These are phyloP conservation scores for Camellia japonica DNA, from an alignment of 148 eudicot genomes.

Conservation along the genomic window DNA sequence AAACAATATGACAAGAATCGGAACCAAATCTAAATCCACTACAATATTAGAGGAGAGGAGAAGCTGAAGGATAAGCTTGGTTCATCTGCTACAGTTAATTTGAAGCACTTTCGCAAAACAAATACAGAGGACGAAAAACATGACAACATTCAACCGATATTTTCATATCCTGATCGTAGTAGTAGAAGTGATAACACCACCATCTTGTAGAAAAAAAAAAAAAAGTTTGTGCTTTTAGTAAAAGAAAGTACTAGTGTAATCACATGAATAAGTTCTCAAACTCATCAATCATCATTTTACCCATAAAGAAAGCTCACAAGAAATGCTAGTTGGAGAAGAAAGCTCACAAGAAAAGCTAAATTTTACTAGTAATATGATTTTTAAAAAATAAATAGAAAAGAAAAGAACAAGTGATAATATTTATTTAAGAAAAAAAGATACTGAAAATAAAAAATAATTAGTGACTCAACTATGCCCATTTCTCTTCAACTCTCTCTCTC, in stretches of 20 bases:
- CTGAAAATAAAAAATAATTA: no score
- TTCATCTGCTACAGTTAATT: neutral
- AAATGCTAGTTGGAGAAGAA: neutral
- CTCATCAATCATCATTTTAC: neutral
- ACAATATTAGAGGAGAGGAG: neutral
- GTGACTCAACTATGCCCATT: no score
- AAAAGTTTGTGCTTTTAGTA: neutral
- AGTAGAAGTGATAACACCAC: neutral
- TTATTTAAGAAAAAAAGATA: no score
- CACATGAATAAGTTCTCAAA: neutral
- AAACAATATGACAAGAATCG: neutral
- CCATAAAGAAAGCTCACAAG: neutral
- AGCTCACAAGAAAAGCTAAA: no score
- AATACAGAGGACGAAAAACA: neutral
- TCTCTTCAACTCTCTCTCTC: no score
- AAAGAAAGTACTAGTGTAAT: neutral
- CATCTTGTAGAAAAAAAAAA: neutral
- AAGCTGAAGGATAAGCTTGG: neutral
- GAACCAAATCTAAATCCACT: constrained; percentile 3
- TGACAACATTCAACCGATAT: neutral
- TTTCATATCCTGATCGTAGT: neutral
- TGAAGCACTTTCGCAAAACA: neutral
- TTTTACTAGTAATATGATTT: no score
- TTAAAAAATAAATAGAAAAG: no score
- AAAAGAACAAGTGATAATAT: no score